Evolutionary conservation across 2,329 filamentous ascomycete genomes (phyloP).

Genomic region (Emergomyces africanus): DNA sequence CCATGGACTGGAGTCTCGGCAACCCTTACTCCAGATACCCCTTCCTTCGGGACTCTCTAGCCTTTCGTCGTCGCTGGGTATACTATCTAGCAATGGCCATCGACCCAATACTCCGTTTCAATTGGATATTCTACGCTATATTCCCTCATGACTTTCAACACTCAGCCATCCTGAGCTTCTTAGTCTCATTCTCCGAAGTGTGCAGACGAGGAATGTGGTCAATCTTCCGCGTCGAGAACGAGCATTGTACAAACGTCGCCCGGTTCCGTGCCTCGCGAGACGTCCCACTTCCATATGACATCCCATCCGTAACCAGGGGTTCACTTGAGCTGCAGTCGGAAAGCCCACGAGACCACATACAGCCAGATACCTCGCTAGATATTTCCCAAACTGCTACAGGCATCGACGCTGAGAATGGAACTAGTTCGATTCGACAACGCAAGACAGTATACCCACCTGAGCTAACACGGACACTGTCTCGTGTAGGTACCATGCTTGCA

Average conservation of each 20-base stretch:
- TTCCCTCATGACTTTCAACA: slow-evolving; percentile 71
- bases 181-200: slow-evolving; percentile 66
- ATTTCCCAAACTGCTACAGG: neutral
- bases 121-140: slow-evolving; percentile 89
- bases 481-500: slow-evolving; percentile 57
- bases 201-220: slow-evolving; percentile 82
- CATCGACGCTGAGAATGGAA: neutral
- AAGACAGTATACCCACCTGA: neutral
- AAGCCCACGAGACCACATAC: neutral
- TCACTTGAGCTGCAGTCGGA: neutral
- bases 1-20: slow-evolving; percentile 92
- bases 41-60: slow-evolving; percentile 63
- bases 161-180: slow-evolving; percentile 67
- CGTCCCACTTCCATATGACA: slow-evolving; percentile 68
- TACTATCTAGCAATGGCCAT: slow-evolving; percentile 79
- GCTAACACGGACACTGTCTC: slow-evolving; percentile 24
- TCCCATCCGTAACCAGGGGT: slow-evolving; percentile 17
- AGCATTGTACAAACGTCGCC: slow-evolving; percentile 85
- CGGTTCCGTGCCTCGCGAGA: slow-evolving; percentile 84
- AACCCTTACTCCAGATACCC: slow-evolving; percentile 58
- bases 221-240: slow-evolving; percentile 90
- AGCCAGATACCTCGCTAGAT: neutral
- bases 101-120: slow-evolving; percentile 77
- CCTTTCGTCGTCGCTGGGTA: slow-evolving; percentile 63
- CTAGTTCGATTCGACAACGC: neutral